phyloP scores from a whole-genome alignment of 1,284 basidiomycete genomes.

The Wallemia hederae region DNA sequence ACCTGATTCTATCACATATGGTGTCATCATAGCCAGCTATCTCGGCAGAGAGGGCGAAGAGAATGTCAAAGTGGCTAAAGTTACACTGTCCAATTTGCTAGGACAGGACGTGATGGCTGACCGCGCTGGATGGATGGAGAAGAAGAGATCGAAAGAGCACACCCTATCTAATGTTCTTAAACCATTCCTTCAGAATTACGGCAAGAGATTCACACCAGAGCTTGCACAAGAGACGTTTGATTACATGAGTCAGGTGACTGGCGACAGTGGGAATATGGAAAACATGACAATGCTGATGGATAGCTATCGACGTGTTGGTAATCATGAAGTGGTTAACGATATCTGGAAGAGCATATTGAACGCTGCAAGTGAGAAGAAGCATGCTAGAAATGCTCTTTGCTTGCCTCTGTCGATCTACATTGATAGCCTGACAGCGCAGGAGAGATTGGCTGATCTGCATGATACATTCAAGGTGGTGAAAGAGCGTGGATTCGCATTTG shows the following conservation, averaged over 20 bases:
- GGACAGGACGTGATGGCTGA: slow-evolving; percentile 10
- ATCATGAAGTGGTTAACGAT: slow-evolving; percentile 27
- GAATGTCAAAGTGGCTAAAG: slow-evolving; percentile 5
- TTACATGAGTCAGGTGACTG: slow-evolving; percentile 24
- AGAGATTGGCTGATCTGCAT: slow-evolving; percentile 32
- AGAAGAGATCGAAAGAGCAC: slow-evolving; percentile 6
- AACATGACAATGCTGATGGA: slow-evolving; percentile 41
- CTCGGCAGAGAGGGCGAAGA: slow-evolving; percentile 22
- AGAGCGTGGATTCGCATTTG: slow-evolving; percentile 44
- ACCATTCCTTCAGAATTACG: slow-evolving; percentile 33
- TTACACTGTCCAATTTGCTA: slow-evolving; percentile 5
- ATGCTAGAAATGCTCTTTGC: slow-evolving; percentile 29
- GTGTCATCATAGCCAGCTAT: slow-evolving; percentile 35
- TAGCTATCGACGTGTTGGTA: slow-evolving; percentile 32
- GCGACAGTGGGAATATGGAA: slow-evolving; percentile 28
- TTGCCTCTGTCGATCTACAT: slow-evolving; percentile 61
- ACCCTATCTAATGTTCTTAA: slow-evolving; percentile 23
- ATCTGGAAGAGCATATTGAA: slow-evolving; percentile 43
- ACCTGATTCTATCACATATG: slow-evolving; percentile 41
- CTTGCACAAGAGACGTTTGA: slow-evolving; percentile 31
- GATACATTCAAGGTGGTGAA: slow-evolving; percentile 36
- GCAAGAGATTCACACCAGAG: slow-evolving; percentile 21
- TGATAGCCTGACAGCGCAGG: slow-evolving; percentile 36
- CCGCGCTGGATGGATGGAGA: slow-evolving; percentile 9
- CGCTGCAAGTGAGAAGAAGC: slow-evolving; percentile 19